Evolutionary conservation across 805 yeast species (phyloP), one percentile per base, ranked within the genome.

Genomic region (Teunomyces lycoperdinae): DNA sequence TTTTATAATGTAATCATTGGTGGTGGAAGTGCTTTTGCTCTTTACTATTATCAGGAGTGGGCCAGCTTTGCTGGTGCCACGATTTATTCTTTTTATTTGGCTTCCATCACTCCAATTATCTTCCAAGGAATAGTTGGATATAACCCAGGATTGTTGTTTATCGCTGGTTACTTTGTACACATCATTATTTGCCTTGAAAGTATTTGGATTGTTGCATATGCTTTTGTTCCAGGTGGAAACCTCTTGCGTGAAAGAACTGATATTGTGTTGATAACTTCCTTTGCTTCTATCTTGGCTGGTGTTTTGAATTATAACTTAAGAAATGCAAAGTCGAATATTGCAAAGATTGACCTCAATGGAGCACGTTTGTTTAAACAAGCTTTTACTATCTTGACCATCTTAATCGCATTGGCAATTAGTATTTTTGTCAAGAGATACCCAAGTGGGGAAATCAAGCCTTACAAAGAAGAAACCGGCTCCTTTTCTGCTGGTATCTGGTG

Each of bases 401-500:
- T 82, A 16, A 67, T 83, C 3, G 71, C 80, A 3, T 57, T 81
- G 9, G 74, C 86, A 45, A 76, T 84, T 9, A 76, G 82, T 48
- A 61, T 74, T 35, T 74, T 90, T 47, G 74, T 83, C 62, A 81
- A 82, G 55, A 74, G 81, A 48, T 70, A 67, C 11, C 83, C 81
- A 29, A 90, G 91, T 10, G 65, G 66, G 46, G 90, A 94, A 9
- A 78, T 80, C 57, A 86, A 84, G 30, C 77, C 77, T 30, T 68
- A 58, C 52, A 64, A 73, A 50, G 58, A 47, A 16, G 76, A 76
- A n/a, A 77, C 88, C 2, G 79, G 83, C 55, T 64, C 88, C 4
- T 79, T 94, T 58, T 90, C 97, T 1, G 91, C 97, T 2, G 99
- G 98, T 64, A 91, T 94, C 51, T 94, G 99, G 99, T 92, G 98